Conservation (phyloP, 768 basidiomycete genomes). For the Tylopilus vinaceipallidus region DNA sequence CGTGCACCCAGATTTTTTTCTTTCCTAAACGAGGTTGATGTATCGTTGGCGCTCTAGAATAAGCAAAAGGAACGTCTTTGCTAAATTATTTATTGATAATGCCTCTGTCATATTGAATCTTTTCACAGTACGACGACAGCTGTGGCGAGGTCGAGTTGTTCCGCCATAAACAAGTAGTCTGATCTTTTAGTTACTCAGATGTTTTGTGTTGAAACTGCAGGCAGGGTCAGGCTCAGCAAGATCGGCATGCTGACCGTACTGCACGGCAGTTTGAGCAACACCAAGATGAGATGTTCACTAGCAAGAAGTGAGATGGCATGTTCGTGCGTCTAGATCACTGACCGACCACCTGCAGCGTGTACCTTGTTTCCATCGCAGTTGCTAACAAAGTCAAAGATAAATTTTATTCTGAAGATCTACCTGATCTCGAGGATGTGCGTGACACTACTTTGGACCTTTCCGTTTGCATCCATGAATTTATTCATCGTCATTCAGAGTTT, state of each 20-base stretch:
- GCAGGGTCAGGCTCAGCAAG: conserved; percentile 67
- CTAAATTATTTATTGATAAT: background rate
- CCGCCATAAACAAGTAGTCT: conserved; percentile 72
- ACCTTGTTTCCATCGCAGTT: conserved; percentile 66
- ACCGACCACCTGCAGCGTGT: conserved; percentile 44
- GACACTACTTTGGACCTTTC: conserved; percentile 9
- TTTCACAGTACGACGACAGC: conserved; percentile 70
- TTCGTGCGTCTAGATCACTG: background rate
- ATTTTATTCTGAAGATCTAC: conserved; percentile 70
- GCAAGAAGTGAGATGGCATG: conserved; percentile 62
- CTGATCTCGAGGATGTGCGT: conserved; percentile 69
- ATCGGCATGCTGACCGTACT: conserved; percentile 71
- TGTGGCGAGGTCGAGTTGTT: conserved; percentile 69
- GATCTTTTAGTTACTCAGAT: background rate
- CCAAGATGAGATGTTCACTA: conserved; percentile 71
- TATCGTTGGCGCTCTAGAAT: conserved; percentile 17
- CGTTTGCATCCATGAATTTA: conserved; percentile 9
- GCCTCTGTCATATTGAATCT: conserved; percentile 4
- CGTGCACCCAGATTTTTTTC: conserved; percentile 12
- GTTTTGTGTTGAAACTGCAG: conserved; percentile 7
- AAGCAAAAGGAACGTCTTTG: conserved; percentile 31
- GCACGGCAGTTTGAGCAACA: conserved; percentile 77
- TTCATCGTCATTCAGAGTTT: conserved; percentile 54
- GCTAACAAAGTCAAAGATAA: conserved; percentile 69
- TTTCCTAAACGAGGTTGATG: conserved; percentile 1